A percentile compares a stretch with the other conserved stretches of the same genome.
Evolutionary conservation across 768 basidiomycete species (phyloP).

Genomic region (Gloeopeniophorella convolvens): DNA sequence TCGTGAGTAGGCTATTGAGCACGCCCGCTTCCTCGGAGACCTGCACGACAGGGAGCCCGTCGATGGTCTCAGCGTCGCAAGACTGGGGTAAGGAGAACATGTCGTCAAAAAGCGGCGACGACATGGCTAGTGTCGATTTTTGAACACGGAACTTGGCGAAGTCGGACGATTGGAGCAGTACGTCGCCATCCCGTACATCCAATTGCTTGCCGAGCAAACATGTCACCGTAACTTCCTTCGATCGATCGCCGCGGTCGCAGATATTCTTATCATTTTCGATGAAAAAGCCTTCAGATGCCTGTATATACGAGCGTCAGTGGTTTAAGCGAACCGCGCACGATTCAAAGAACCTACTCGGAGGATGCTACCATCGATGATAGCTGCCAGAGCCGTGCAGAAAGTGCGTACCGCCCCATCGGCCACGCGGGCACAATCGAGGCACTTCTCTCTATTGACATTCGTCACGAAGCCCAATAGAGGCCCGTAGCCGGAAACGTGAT

Average conservation of each 20-base stretch:
- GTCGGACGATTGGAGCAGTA: slow-evolving; percentile 28
- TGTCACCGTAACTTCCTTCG: too few species aligned
- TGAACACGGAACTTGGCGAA: slow-evolving; percentile 26
- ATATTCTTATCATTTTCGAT: too few species aligned
- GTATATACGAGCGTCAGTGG: too few species aligned
- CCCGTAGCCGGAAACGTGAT: too few species aligned
- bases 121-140: slow-evolving; percentile 25
- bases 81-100: slow-evolving; percentile 26
- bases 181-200: slow-evolving; percentile 1
- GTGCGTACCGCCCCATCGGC: not conserved
- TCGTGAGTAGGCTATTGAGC: slow-evolving; percentile 9
- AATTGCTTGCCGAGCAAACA: not conserved
- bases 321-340: too few species aligned
- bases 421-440: not conserved
- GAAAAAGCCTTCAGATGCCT: too few species aligned
- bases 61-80: not conserved
- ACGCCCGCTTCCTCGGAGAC: slow-evolving; percentile 9
- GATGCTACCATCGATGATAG: not conserved
- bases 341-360: not conserved
- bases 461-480: too few species aligned
- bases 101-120: slow-evolving; percentile 28
- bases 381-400: not conserved
- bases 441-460: too few species aligned
- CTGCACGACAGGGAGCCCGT: slow-evolving; percentile 17
- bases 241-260: too few species aligned